Evolutionary conservation across 163 green algal species (phyloP).

Genomic region (Picocystis sp.): DNA sequence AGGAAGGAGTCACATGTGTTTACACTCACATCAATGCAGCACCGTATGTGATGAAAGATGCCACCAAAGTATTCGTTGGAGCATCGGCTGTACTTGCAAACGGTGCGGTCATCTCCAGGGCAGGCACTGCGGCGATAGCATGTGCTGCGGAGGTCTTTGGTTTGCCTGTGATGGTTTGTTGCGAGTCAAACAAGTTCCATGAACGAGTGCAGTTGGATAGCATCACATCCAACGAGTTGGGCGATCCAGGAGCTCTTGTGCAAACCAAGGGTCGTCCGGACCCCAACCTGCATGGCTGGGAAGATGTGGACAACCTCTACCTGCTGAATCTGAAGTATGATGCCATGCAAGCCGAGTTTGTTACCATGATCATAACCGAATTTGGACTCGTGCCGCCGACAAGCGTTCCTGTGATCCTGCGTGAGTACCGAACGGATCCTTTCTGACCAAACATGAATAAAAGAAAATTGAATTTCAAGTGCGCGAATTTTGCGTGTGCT

Average conservation of each 20-base stretch:
- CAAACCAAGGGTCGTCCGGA: conserved; percentile 10
- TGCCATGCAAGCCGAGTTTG: conserved; percentile 69
- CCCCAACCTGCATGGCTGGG: conserved; percentile 21
- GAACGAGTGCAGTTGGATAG: conserved; percentile 87
- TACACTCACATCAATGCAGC: conserved; percentile 50
- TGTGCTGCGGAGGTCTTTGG: conserved; percentile 25
- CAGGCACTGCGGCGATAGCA: conserved; percentile 62
- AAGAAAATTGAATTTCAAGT: too few relatives aligned
- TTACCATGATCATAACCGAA: conserved; percentile 83
- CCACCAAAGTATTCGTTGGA: conserved; percentile 69
- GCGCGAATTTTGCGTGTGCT: too few relatives aligned
- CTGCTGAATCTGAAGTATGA: conserved; percentile 88
- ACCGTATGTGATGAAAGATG: not conserved
- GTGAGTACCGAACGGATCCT: conserved; percentile 39
- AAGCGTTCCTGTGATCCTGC: conserved; percentile 73
- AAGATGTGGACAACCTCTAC: conserved; percentile 7
- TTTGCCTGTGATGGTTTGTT: conserved; percentile 75
- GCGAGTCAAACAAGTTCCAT: conserved; percentile 94
- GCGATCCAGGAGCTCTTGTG: conserved; percentile 45
- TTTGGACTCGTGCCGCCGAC: conserved; percentile 76
- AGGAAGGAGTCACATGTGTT: conserved; percentile 53
- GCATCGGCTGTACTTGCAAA: conserved; percentile 77
- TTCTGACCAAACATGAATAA: too few relatives aligned
- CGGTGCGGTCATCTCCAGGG: conserved; percentile 64
- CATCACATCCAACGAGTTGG: conserved; percentile 90